Conservation (phyloP, 225 moss, liverwort and hornwort species). For the Pseudoscleropodium purum region DNA sequence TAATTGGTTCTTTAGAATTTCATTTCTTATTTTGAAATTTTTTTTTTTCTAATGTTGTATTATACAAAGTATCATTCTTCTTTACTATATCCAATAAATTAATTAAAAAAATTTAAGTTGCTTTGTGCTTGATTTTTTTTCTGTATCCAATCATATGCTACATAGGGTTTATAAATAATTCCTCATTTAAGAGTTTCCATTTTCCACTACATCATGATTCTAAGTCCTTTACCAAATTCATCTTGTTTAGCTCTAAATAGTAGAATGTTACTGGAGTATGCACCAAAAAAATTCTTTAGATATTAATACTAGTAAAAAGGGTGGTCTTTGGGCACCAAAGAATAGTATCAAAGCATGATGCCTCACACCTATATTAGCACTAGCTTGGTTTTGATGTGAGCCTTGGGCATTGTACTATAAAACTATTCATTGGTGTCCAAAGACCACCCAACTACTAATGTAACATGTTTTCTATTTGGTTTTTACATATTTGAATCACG, state of each 20-base stretch:
- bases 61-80: background rate
- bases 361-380: background rate
- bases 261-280: background rate
- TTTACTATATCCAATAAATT: background rate
- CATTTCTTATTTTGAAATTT: background rate
- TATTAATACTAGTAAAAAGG: background rate
- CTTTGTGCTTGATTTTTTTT: background rate
- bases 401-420: accelerated
- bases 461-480: background rate
- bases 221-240: background rate
- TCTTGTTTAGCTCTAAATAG: background rate
- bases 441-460: background rate
- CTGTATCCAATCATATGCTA: background rate
- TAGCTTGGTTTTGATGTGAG: background rate
- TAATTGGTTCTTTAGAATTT: background rate
- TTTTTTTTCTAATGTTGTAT: background rate
- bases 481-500: background rate
- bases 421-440: background rate
- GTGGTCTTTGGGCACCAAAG: accelerated
- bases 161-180: background rate
- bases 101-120: background rate
- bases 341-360: accelerated
- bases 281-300: too few species aligned
- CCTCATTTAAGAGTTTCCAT: background rate
- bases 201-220: background rate